Evolutionary conservation across 768 basidiomycete species (phyloP).

Genomic region (Psilocybe subaeruginosa): DNA sequence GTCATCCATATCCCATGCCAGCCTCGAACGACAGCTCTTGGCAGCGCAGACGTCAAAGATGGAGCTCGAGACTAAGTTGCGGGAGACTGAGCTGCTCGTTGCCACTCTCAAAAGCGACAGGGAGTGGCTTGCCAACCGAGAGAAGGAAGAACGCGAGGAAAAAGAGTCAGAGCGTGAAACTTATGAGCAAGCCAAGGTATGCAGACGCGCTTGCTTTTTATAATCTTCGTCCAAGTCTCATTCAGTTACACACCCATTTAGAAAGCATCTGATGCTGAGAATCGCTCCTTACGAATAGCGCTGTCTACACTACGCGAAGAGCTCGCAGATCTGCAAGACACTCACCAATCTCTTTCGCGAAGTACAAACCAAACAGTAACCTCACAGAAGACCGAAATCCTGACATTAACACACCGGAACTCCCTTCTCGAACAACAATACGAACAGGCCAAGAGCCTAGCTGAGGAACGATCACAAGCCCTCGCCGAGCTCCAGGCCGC

Average conservation of each 20-base stretch:
- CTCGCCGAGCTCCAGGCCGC: conserved; percentile 49
- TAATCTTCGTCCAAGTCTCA: not conserved
- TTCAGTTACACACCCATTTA: not conserved
- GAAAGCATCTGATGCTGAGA: conserved; percentile 55
- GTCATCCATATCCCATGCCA: conserved; percentile 60
- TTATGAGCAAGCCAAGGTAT: conserved; percentile 63
- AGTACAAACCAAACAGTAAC: conserved; percentile 51
- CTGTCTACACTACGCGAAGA: conserved; percentile 57
- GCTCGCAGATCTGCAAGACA: conserved; percentile 63
- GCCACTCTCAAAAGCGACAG: conserved; percentile 74
- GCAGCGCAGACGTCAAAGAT: conserved; percentile 61
- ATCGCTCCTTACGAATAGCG: conserved; percentile 52
- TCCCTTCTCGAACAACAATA: conserved; percentile 53
- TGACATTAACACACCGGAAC: conserved; percentile 48
- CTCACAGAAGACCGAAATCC: conserved; percentile 53
- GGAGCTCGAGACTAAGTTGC: conserved; percentile 69
- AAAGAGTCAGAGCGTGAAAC: conserved; percentile 59
- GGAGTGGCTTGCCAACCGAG: conserved; percentile 68
- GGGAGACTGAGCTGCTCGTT: conserved; percentile 64
- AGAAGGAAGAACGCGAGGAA: conserved; percentile 68
- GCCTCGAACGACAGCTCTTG: conserved; percentile 70
- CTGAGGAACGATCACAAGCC: conserved; percentile 42
- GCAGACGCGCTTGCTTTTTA: conserved; percentile 15
- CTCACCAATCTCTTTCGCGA: conserved; percentile 50
- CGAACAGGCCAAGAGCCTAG: conserved; percentile 39